Evolutionary conservation across 257 asterid genomes (phyloP), one percentile per base, ranked within the genome.

Genomic region (Capsicum rhomboideum): DNA sequence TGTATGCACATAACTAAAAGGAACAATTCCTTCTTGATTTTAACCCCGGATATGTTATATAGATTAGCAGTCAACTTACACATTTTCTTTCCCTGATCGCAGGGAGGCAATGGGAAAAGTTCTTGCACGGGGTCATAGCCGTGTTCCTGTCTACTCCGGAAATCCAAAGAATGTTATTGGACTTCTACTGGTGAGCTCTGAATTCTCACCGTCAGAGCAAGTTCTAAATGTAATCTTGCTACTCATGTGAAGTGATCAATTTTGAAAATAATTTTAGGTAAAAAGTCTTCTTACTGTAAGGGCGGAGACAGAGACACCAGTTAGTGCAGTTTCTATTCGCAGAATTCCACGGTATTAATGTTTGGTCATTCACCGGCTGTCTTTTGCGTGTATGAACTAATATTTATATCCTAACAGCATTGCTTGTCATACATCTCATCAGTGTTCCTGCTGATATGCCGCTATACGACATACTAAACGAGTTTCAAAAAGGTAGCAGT

Each of bases 371-470:
- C 42, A 64, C 72, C 5, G 10, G 20, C 72, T 64, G 72, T 46
- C 75, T 80, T 79, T 53, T 52, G 40, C 80, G 44, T 75, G 84
- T 78, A 69, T 79, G 17, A 64, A 23, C 42, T 83, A 44, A 21
- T 44, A 67, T 56, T 52, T 26, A 20, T 78, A 58, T 58, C 54
- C 13, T 26, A 71, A 37, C 37, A 81, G 50, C 52, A 16, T 29
- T 17, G 12, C 78, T 40, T 59, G 75, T 21, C 83, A 64, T 83
- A 82, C 84, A 84, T 64, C 37, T 81, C 53, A 44, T 29, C 95
- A 93, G 98, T 86, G 98, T 95, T 86, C 97, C 98, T 64, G 89
- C 95, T 87, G 95, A 92, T 89, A 91, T 95, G 98, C 98, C 98
- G 28, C 90, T 95, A 42, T 95, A 95, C 49, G 98, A 95, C 91